Evolutionary conservation across 2,329 filamentous ascomycete species (phyloP).

Genomic region (Diplocarpon mali): DNA sequence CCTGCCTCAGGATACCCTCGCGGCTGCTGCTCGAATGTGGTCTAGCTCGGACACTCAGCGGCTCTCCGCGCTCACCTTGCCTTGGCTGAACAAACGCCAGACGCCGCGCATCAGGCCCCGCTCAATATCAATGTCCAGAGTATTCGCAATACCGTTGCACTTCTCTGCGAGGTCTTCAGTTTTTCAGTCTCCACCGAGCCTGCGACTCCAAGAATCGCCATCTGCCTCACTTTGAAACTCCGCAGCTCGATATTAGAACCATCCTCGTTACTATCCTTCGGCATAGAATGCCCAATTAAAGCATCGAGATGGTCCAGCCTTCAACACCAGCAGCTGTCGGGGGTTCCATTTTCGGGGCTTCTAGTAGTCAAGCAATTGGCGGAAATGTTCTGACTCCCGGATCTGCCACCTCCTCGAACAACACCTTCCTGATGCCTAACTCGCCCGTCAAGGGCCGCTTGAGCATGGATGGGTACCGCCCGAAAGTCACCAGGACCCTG

Average conservation of each 20-base stretch:
- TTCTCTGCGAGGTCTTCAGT: no score
- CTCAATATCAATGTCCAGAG: no score
- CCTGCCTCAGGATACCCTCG: neutral
- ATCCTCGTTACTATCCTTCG: neutral
- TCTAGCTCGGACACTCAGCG: neutral
- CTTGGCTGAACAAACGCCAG: no score
- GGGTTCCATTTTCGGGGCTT: conserved; percentile 37
- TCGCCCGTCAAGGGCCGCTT: conserved; percentile 60
- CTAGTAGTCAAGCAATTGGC: conserved; percentile 13
- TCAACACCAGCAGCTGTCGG: conserved; percentile 32
- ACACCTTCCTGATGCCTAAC: conserved; percentile 86
- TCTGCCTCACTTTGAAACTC: neutral
- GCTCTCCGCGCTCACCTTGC: no score
- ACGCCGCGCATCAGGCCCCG: no score
- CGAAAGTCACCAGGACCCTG: conserved; percentile 68
- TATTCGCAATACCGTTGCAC: no score
- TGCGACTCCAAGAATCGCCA: no score
- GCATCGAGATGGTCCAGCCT: conserved; percentile 32
- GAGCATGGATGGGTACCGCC: conserved; percentile 65
- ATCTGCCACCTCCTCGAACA: conserved; percentile 48
- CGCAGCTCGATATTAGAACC: neutral
- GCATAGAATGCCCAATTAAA: conserved; percentile 3
- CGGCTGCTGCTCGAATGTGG: neutral
- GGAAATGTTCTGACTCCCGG: conserved; percentile 31
- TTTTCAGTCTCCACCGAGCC: no score